A percentile compares a stretch with the other conserved stretches of the same genome.
Conservation (phyloP, 2,329 filamentous ascomycete genomes). For the Alternaria longipes region DNA sequence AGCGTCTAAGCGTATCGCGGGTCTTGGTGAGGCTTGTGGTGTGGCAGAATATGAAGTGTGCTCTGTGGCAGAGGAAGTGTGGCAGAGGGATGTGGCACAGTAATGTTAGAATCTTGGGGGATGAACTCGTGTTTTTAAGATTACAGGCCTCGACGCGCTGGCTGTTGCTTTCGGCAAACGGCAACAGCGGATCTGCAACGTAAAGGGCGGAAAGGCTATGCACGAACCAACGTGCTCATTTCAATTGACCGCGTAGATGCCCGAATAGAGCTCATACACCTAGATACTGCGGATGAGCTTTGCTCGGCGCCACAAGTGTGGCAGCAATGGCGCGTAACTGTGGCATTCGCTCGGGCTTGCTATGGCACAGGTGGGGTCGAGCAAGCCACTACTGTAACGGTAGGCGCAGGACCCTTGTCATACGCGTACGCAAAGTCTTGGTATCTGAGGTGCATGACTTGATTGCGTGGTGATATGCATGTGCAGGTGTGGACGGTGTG, state of each 20-base stretch:
- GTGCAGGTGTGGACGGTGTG: not conserved
- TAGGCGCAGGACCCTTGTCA: conserved; percentile 17
- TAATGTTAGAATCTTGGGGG: not conserved
- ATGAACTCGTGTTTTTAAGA: conserved; percentile 9
- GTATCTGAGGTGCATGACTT: conserved; percentile 29
- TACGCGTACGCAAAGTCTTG: conserved; percentile 34
- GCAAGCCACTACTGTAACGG: conserved; percentile 24
- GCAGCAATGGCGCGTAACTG: conserved; percentile 12
- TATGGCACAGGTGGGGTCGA: conserved; percentile 14
- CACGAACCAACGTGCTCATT: conserved; percentile 9
- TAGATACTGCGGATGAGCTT: conserved; percentile 1
- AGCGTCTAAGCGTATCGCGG: conserved; percentile 7
- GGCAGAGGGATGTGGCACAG: conserved; percentile 19
- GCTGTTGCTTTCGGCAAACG: conserved; percentile 11
- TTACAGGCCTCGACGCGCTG: not conserved
- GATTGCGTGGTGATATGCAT: not conserved
- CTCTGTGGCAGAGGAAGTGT: conserved; percentile 18
- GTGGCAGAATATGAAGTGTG: not conserved
- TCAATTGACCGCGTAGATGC: conserved; percentile 2
- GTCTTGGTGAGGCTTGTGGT: conserved; percentile 12
- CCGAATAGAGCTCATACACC: not conserved
- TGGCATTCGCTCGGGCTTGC: conserved; percentile 6
- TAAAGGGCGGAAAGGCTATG: conserved; percentile 2
- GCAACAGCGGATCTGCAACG: conserved; percentile 10
- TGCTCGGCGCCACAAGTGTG: conserved; percentile 28